Conservation (phyloP, 805 yeast genomes). For the Brettanomyces naardenensis region DNA sequence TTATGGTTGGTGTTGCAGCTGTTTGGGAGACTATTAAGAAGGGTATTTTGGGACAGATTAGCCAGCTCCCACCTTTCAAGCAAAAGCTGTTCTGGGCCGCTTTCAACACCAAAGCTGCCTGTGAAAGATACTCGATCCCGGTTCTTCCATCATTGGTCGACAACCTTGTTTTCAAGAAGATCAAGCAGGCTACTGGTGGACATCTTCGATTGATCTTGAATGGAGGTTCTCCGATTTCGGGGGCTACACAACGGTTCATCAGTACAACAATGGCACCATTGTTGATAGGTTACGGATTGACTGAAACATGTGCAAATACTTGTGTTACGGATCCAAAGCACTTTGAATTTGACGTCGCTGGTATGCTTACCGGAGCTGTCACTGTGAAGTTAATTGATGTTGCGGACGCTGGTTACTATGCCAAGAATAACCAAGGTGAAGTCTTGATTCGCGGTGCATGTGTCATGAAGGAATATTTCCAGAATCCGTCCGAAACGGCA, state of each 20-base stretch:
- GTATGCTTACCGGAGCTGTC: constrained; percentile 74
- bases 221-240: constrained; percentile 89
- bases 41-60: constrained; percentile 76
- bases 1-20: constrained; percentile 98
- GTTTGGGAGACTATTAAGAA: constrained; percentile 96
- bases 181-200: constrained; percentile 95
- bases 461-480: constrained; percentile 70
- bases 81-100: constrained; percentile 90
- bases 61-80: constrained; percentile 50
- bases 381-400: constrained; percentile 89
- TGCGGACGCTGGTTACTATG: constrained; percentile 82
- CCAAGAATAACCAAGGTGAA: constrained; percentile 92
- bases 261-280: constrained; percentile 72
- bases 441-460: constrained; percentile 70
- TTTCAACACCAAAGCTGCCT: constrained; percentile 59
- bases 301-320: constrained; percentile 92
- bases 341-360: constrained; percentile 71
- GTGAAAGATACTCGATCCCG: constrained; percentile 64
- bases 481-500: constrained; percentile 74
- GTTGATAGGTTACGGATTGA: constrained; percentile 92
- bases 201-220: constrained; percentile 61
- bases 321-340: constrained; percentile 56
- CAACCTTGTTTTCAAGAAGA: constrained; percentile 70
- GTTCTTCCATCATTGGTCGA: constrained; percentile 70
- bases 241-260: constrained; percentile 76